These are phyloP conservation scores for Citrus unshiu DNA, from an alignment of 345 rosid genomes.

Conservation along the genomic window DNA sequence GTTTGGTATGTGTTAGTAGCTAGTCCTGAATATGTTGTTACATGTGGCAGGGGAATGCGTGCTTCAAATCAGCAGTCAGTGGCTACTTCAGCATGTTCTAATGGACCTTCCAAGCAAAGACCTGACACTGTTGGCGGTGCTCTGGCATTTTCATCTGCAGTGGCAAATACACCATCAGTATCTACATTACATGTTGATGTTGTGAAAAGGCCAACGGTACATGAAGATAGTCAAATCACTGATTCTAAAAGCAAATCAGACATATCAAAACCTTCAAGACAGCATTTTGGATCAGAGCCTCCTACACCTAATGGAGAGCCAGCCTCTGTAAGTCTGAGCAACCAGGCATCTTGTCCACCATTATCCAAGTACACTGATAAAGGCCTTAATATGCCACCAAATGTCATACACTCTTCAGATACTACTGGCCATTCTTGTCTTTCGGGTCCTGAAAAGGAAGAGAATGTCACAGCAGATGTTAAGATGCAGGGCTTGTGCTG, in stretches of 20 bases:
- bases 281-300: slow-evolving; percentile 30
- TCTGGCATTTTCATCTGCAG: slow-evolving; percentile 41
- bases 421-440: slow-evolving; percentile 5
- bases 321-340: slow-evolving; percentile 20
- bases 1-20: slow-evolving; percentile 6
- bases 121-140: slow-evolving; percentile 31
- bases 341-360: slow-evolving; percentile 21
- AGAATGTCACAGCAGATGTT: slow-evolving; percentile 9
- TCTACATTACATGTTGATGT: slow-evolving; percentile 24
- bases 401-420: slow-evolving; percentile 19
- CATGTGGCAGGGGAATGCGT: slow-evolving; percentile 56
- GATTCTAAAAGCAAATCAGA: slow-evolving; percentile 32
- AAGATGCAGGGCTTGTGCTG: slow-evolving; percentile 26
- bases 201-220: slow-evolving; percentile 30
- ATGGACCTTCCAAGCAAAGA: slow-evolving; percentile 54
- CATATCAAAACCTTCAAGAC: slow-evolving; percentile 28
- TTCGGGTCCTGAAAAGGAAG: slow-evolving; percentile 17
- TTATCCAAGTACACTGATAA: slow-evolving; percentile 27
- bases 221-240: slow-evolving; percentile 28
- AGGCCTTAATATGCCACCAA: slow-evolving; percentile 15
- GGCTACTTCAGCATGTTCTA: slow-evolving; percentile 34
- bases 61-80: slow-evolving; percentile 40
- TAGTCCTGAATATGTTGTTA: slow-evolving; percentile 23
- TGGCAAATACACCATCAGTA: slow-evolving; percentile 36
- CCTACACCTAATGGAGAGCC: slow-evolving; percentile 26